Percentiles rank a stretch among this genome's conserved stretches.
phyloP scores from a whole-genome alignment of 73 alveolate genomes.

The Symbiodinium natans region DNA sequence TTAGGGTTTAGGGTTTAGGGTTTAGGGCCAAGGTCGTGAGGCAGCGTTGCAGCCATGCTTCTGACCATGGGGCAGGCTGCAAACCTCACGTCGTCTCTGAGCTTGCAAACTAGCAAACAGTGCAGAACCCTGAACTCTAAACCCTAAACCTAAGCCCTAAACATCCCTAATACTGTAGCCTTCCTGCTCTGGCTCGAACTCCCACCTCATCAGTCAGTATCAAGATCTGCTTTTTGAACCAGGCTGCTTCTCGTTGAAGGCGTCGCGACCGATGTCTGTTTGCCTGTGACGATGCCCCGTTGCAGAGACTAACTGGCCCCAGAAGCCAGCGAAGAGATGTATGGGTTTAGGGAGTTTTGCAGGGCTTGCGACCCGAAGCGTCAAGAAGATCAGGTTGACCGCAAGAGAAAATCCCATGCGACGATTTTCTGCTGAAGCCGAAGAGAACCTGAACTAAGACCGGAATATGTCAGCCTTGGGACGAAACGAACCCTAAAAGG shows the following conservation, averaged over 20 bases:
- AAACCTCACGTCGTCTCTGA: conserved; percentile 8
- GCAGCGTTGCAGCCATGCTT: not conserved
- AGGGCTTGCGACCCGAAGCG: too few relatives aligned
- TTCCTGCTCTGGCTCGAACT: not conserved
- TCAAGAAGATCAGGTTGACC: not conserved
- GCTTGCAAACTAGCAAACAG: too few relatives aligned
- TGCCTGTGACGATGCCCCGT: too few relatives aligned
- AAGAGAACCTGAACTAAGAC: too few relatives aligned
- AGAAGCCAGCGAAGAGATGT: too few relatives aligned
- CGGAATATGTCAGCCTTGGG: too few relatives aligned
- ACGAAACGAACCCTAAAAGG: not conserved
- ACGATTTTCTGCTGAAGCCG: too few relatives aligned
- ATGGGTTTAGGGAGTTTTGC: too few relatives aligned
- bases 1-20: too few relatives aligned
- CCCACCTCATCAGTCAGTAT: not conserved
- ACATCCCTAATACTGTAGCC: not conserved
- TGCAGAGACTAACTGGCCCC: too few relatives aligned
- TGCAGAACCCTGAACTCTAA: not conserved
- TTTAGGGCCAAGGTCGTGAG: too few relatives aligned
- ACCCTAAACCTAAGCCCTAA: not conserved
- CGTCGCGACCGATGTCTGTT: conserved; percentile 36
- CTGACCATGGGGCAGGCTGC: conserved; percentile 69
- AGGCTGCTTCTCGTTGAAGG: conserved; percentile 24
- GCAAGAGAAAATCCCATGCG: too few relatives aligned
- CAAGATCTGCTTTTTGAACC: not conserved